A percentile compares a stretch with the other conserved stretches of the same genome.
These are phyloP conservation scores for Peniophora sp. DNA, from an alignment of 1,284 basidiomycete genomes.

Conservation along the genomic window DNA sequence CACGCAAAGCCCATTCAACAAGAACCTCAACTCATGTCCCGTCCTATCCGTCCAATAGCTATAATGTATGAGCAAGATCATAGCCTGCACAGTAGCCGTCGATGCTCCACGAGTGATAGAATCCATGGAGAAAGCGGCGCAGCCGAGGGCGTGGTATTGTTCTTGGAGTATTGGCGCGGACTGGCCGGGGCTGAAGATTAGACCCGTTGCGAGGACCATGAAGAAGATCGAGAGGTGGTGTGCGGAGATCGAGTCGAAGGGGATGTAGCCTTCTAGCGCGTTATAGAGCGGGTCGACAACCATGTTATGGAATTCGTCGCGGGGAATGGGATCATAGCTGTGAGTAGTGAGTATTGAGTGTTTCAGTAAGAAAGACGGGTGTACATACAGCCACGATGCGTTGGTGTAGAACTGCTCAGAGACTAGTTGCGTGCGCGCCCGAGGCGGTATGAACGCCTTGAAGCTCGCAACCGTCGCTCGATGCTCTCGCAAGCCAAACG, in stretches of 20 bases:
- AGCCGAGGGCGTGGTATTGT: slow-evolving; percentile 35
- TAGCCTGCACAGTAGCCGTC: slow-evolving; percentile 36
- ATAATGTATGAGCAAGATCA: slow-evolving; percentile 39
- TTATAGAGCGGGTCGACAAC: slow-evolving; percentile 36
- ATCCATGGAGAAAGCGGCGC: slow-evolving; percentile 37
- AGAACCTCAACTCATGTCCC: slow-evolving; percentile 38
- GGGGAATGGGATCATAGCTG: slow-evolving; percentile 35
- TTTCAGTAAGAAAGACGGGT: neutral
- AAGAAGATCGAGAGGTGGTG: slow-evolving; percentile 45
- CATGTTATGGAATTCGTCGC: slow-evolving; percentile 27
- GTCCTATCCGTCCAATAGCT: slow-evolving; percentile 35
- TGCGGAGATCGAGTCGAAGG: slow-evolving; percentile 30
- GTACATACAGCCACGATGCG: slow-evolving; percentile 41
- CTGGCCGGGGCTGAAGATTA: slow-evolving; percentile 28
- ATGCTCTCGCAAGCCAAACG: slow-evolving; percentile 34
- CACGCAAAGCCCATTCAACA: slow-evolving; percentile 34
- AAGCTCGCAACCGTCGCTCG: slow-evolving; percentile 31
- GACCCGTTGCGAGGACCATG: slow-evolving; percentile 36
- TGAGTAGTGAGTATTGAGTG: neutral
- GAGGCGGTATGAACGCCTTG: slow-evolving; percentile 30
- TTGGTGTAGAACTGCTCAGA: slow-evolving; percentile 34
- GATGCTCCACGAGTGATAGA: slow-evolving; percentile 36
- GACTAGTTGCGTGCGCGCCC: slow-evolving; percentile 28
- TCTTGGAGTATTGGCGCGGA: slow-evolving; percentile 22
- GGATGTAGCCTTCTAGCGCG: slow-evolving; percentile 16